phyloP scores from a whole-genome alignment of 805 yeast genomes.

The Candida qinlingensis region DNA sequence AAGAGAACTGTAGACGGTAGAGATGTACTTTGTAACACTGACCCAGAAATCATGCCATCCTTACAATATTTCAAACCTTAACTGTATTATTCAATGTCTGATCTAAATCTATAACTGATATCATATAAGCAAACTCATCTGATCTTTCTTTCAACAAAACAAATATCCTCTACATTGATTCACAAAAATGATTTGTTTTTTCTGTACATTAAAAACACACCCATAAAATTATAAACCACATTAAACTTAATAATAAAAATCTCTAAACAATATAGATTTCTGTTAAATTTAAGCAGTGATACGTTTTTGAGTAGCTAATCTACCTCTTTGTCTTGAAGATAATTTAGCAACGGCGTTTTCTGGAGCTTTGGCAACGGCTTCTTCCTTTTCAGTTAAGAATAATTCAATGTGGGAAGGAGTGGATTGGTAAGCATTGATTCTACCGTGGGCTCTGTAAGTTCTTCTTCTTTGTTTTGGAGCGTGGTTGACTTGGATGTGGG shows the following conservation, averaged over 20 bases:
- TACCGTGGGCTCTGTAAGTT: conserved; percentile 99
- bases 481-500: conserved; percentile 99
- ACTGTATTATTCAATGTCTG: not conserved
- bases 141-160: too few species aligned
- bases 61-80: too few species aligned
- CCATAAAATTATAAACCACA: conserved; percentile 10
- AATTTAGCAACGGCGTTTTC: conserved; percentile 67
- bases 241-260: conserved; percentile 4
- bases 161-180: too few species aligned
- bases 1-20: not conserved
- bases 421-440: conserved; percentile 98
- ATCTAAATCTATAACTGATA: not conserved
- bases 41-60: too few species aligned
- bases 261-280: not conserved
- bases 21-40: not conserved
- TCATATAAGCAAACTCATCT: too few species aligned
- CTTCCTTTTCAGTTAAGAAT: conserved; percentile 91
- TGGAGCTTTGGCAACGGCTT: conserved; percentile 86
- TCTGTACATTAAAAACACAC: conserved; percentile 13
- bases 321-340: conserved; percentile 89
- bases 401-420: conserved; percentile 99
- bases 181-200: conserved; percentile 1
- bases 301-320: conserved; percentile 85
- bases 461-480: conserved; percentile 99
- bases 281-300: conserved; percentile 50